Evolutionary conservation across 768 basidiomycete species (phyloP), one percentile per base, ranked within the genome.

Genomic region (Termitomyces sp.): DNA sequence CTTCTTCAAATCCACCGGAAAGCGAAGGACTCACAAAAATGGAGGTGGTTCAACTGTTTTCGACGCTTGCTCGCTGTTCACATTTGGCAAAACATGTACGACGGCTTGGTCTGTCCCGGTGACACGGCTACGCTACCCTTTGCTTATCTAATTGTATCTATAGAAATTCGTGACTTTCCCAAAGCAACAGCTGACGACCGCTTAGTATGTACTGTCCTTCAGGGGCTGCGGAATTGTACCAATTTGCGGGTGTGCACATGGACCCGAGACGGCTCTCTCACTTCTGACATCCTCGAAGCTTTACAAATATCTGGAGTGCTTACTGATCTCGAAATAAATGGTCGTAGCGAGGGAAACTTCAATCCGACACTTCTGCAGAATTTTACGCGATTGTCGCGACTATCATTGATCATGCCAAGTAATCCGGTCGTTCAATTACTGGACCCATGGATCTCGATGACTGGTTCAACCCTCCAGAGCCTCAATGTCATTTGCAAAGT

Each of bases 191-290:
- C 70, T 1, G 63, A 67, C 8, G 66, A 69, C 0, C 70, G 73
- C n/a, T 71, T 77, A 3, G 70, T 73, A 1, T 69, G 73, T 6
- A 64, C 73, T 9, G 84, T 88, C 51, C 56, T 80, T 6, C 67
- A 62, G 52, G 91, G 84, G 0, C 71, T 92, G 14, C 69, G 71
- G 52, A 88, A 91, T 67, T 91, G 89, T 66, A 67, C 72, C 45
- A 84, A 84, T 61, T 79, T 93, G 11, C 75, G 66, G 48, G 77
- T 84, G 6, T 92, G 88, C 67, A 83, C 84, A 5, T 94, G 91
- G 91, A 93, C 92, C 10, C 83, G 91, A 47, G 88, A 92, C 64
- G 88, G 91, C 4, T 86, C 92, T 4, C 72, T 93, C 25, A 83
- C 77, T 45, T 82, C 86, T 5, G 73, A 75, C 0, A 81, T 91